Base-by-base conservation (phyloP, 257 asterid genomes). In the Solanum piurae region DNA sequence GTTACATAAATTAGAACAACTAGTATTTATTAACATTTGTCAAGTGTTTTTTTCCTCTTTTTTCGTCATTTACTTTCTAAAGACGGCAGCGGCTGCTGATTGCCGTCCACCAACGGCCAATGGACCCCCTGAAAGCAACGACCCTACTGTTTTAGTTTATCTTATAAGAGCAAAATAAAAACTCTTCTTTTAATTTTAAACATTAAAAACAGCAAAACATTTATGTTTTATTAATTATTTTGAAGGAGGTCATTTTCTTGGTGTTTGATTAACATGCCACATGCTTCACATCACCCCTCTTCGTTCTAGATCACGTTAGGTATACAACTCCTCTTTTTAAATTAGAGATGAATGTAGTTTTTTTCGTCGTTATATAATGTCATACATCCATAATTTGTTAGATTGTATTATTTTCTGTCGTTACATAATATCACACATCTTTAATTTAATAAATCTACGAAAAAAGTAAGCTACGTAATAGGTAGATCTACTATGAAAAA, bases 351-450 rank as follows among this genome's bases (percentile, higher is more conserved):
- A 52, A 52, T 52, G 62, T 52, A 16, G 9, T 52, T 6, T 52
- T 52, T 16, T 49, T 16, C 6, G 6, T 46, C 55, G 6, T 52
- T 52, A 52, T 8, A 16, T 52, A 1, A 16, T 16, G 1, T 52
- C 23, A 16, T 16, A 52, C 1, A 2, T 52, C 0, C 0, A 52
- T 52, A 5, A 52, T 16, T 52, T 16, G 8, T 2, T 49, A 5
- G 9, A 52, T 52, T 52, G 0, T 52, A 52, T 2, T 0, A 0
- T 16, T 16, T 7, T 2, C 3, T 5, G 0, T 52, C 21, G 1
- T 16, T 52, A 52, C 23, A 52, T 52, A 6, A 16, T 52, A 4
- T 52, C 23, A 52, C 2, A 52, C 23, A 52, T 16, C 3, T 1
- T 2, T 18, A 52, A 52, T 2, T 52, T 52, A 6, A 52, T 2